Evolutionary conservation across 352 stramenopile species (phyloP), one percentile per base, ranked within the genome.

Genomic region (Phytophthora sp.): DNA sequence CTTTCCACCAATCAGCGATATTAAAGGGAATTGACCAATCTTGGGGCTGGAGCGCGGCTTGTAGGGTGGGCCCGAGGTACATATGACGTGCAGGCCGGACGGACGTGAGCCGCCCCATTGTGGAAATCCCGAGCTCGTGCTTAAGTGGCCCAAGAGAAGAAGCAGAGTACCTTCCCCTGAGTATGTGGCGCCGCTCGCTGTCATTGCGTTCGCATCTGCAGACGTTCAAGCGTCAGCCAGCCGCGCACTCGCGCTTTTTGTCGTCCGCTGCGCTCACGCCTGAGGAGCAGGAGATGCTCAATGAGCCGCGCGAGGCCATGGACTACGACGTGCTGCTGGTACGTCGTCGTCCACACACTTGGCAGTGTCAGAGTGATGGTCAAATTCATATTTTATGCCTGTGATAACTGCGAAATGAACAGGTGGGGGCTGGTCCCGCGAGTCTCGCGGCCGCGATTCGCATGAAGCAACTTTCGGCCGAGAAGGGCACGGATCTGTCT

Each of bases 261-360:
- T 83, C 78, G 24, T 67, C 57, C 9, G 49, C 66, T 8, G 23
- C 65, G 47, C 75, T 91, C 12, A 66, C 79, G n/a, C 58, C 76
- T 5, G 80, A 91, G 57, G 84, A 94, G 55, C 71, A 82, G 52
- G 81, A 93, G 68, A 64, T 88, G 63, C 63, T 96, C 27, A 81
- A 81, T 41, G 76, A 81, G 63, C 82, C 84, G 54, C 90, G 95
- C 41, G 95, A 99, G 68, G 82, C 66, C 53, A 99, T 99, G 96
- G 94, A 98, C 67, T 99, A 99, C 87, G 98, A 99, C 86, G 97
- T 99, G 24, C 76, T 99, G 41, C 96, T 99, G 75, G 97, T 99
- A 35, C 86, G 65, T 61, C n/a, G n/a, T n/a, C n/a, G n/a, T n/a
- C n/a, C n/a, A n/a, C n/a, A n/a, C n/a, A n/a, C n/a, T n/a, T n/a